These are phyloP conservation scores for Hebeloma cylindrosporum DNA, from an alignment of 768 basidiomycete genomes.

Conservation along the genomic window DNA sequence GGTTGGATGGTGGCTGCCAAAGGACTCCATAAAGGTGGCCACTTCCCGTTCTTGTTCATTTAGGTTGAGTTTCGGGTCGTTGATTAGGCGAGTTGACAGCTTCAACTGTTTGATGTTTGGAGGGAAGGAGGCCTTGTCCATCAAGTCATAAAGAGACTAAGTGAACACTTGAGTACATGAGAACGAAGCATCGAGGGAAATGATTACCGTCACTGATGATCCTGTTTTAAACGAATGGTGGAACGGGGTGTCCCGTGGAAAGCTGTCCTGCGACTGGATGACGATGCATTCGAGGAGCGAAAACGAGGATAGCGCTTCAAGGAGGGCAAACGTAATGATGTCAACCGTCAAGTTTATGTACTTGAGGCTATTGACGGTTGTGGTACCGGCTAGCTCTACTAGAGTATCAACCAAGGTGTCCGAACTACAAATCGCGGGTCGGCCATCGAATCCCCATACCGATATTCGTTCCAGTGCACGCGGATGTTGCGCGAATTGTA, in stretches of 20 bases:
- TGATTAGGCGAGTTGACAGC: conserved; percentile 26
- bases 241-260: conserved; percentile 15
- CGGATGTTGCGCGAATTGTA: conserved; percentile 23
- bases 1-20: conserved; percentile 20
- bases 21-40: conserved; percentile 21
- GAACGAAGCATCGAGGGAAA: neutral
- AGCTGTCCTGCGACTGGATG: conserved; percentile 24
- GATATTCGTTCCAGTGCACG: conserved; percentile 20
- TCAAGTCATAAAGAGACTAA: conserved; percentile 22
- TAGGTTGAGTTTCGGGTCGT: conserved; percentile 20
- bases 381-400: conserved; percentile 17
- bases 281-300: conserved; percentile 15
- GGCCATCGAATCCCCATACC: conserved; percentile 32
- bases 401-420: conserved; percentile 19
- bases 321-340: conserved; percentile 20
- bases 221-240: conserved; percentile 15
- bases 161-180: neutral
- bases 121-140: conserved; percentile 21
- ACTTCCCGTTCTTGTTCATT: conserved; percentile 26
- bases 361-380: conserved; percentile 19
- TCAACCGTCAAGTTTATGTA: conserved; percentile 22
- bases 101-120: conserved; percentile 18
- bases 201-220: conserved; percentile 20
- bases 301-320: conserved; percentile 19
- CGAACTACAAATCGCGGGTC: conserved; percentile 23